Evolutionary conservation across 495 filamentous ascomycete species (phyloP).

Genomic region (Clavariopsis aquatica): DNA sequence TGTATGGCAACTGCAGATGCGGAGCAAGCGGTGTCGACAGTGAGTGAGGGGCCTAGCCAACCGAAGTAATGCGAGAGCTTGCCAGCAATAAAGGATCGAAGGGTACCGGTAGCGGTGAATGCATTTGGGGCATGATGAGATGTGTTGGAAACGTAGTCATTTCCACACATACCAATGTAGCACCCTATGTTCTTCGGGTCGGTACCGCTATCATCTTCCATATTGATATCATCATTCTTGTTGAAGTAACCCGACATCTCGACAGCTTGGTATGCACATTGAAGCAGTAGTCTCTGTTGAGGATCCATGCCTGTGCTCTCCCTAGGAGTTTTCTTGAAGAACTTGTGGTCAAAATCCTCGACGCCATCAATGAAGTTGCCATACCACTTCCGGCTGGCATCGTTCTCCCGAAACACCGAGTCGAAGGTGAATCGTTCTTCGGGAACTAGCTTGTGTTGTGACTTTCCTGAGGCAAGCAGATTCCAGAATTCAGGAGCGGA

Average conservation of each 20-base stretch:
- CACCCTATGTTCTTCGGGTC: slow-evolving; percentile 8
- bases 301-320: slow-evolving; percentile 23
- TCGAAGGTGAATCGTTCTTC: slow-evolving; percentile 47
- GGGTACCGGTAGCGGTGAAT: slow-evolving; percentile 2
- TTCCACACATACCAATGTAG: slow-evolving; percentile 11
- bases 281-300: slow-evolving; percentile 14
- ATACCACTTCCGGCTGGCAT: slow-evolving; percentile 47
- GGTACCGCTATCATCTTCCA: background rate
- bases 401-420: slow-evolving; percentile 32
- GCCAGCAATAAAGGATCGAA: slow-evolving; percentile 13
- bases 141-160: slow-evolving; percentile 19
- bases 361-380: slow-evolving; percentile 17
- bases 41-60: slow-evolving; percentile 18
- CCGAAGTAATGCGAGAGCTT: slow-evolving; percentile 21
- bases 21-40: slow-evolving; percentile 29
- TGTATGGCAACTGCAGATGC: slow-evolving; percentile 22
- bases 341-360: slow-evolving; percentile 27
- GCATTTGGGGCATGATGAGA: slow-evolving; percentile 4
- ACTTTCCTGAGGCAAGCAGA: slow-evolving; percentile 47
- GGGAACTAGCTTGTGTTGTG: slow-evolving; percentile 49
- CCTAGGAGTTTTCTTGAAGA: slow-evolving; percentile 20
- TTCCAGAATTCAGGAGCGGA: slow-evolving; percentile 52
- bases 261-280: slow-evolving; percentile 18
- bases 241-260: slow-evolving; percentile 12
- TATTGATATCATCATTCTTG: background rate